These are phyloP conservation scores for Asterionellopsis glacialis DNA, from an alignment of 108 stramenopile genomes.

Conservation along the genomic window DNA sequence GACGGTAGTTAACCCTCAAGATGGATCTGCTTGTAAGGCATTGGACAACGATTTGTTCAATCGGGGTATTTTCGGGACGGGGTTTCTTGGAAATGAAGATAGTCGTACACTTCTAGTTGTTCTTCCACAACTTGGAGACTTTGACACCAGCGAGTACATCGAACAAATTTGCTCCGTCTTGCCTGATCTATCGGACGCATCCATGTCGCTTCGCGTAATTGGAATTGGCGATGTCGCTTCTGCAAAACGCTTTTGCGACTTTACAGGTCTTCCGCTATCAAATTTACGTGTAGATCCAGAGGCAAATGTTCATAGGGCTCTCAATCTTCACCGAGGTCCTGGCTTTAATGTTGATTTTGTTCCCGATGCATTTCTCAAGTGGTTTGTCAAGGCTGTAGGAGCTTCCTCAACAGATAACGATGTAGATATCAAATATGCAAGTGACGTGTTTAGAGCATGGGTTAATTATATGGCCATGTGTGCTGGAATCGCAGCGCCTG, in stretches of 20 bases:
- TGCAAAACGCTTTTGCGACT: slow-evolving; percentile 31
- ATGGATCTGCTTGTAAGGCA: too few relatives aligned
- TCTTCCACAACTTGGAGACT: too few relatives aligned
- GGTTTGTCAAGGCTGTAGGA: slow-evolving; percentile 17
- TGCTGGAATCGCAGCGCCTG: slow-evolving; percentile 64
- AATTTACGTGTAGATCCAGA: slow-evolving; percentile 34
- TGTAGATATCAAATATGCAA: slow-evolving; percentile 11
- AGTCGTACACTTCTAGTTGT: too few relatives aligned
- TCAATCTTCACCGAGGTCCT: slow-evolving; percentile 44
- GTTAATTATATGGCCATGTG: slow-evolving; percentile 80
- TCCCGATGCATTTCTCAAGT: slow-evolving; percentile 17
- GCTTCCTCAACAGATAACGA: neutral
- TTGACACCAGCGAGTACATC: too few relatives aligned
- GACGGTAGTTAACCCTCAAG: too few relatives aligned
- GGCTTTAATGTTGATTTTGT: slow-evolving; percentile 31
- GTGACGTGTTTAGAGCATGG: slow-evolving; percentile 45
- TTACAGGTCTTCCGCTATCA: slow-evolving; percentile 29
- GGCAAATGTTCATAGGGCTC: slow-evolving; percentile 28
- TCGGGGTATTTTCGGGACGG: too few relatives aligned
- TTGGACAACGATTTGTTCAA: too few relatives aligned
- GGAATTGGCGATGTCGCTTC: slow-evolving; percentile 7
- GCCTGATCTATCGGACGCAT: too few relatives aligned
- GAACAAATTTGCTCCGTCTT: too few relatives aligned
- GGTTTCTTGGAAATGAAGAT: too few relatives aligned
- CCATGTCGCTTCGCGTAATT: too few relatives aligned